Conservation (phyloP, 2,329 filamentous ascomycete genomes). For the Phialophora expanda region DNA sequence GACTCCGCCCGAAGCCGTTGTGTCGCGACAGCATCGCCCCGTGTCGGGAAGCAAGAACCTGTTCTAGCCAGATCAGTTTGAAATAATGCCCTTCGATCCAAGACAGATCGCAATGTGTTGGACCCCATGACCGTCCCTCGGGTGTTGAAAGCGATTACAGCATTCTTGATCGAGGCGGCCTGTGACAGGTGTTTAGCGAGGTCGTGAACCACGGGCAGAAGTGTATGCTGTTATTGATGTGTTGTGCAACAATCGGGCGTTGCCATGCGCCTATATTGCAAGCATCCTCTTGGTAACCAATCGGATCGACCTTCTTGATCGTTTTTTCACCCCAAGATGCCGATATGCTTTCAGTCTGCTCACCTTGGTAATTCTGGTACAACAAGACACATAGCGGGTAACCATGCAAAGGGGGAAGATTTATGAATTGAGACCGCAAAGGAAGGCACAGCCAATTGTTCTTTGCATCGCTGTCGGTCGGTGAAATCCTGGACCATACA, state of each 20-base stretch:
- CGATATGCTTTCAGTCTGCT: neutral
- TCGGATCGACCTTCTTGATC: neutral
- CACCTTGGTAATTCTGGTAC: neutral
- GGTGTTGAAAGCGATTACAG: slow-evolving; percentile 4
- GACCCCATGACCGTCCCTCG: slow-evolving; percentile 3
- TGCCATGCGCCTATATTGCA: neutral
- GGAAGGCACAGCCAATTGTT: neutral
- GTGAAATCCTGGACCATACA: neutral
- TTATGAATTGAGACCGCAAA: neutral
- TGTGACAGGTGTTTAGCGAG: slow-evolving; percentile 18
- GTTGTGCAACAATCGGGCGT: slow-evolving; percentile 6
- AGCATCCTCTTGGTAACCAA: slow-evolving; percentile 14
- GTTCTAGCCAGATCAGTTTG: slow-evolving; percentile 17
- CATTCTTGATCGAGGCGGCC: slow-evolving; percentile 4
- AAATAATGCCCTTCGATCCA: neutral
- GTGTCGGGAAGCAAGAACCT: slow-evolving; percentile 2
- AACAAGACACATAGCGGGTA: neutral
- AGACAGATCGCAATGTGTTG: slow-evolving; percentile 6
- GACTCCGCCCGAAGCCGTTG: neutral
- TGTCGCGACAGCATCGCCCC: slow-evolving; percentile 1
- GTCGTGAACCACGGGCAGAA: neutral
- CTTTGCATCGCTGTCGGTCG: neutral
- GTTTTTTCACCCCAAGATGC: neutral
- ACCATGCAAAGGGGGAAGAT: neutral
- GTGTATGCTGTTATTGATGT: neutral